phyloP scores from a whole-genome alignment of 441 rosid genomes.

The Adansonia grandidieri region DNA sequence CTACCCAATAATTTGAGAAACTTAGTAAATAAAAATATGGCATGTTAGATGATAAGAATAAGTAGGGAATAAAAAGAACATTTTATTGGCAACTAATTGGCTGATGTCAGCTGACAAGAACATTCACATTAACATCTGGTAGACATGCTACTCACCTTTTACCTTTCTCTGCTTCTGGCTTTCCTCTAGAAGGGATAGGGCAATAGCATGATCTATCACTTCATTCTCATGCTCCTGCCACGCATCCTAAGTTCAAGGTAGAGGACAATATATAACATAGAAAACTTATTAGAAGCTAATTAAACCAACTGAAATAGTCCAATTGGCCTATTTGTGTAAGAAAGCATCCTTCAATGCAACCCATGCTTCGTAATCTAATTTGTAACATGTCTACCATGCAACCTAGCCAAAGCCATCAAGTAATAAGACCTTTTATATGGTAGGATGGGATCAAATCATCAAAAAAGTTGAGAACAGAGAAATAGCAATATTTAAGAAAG shows the following conservation, averaged over 20 bases:
- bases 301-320: background rate
- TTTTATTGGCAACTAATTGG: conserved; percentile 17
- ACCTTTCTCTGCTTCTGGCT: conserved; percentile 46
- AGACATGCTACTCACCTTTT: conserved; percentile 54
- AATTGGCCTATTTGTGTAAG: background rate
- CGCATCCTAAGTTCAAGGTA: conserved; percentile 44
- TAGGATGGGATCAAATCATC: background rate
- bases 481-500: conserved; percentile 4
- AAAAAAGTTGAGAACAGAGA: background rate
- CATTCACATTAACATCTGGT: conserved; percentile 21
- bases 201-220: conserved; percentile 80
- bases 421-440: background rate
- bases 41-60: conserved; percentile 22
- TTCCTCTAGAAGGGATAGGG: conserved; percentile 72
- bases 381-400: background rate
- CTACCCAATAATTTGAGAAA: conserved; percentile 49
- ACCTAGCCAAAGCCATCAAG: background rate
- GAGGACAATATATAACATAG: background rate
- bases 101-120: background rate
- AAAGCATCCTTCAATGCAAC: background rate
- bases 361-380: conserved; percentile 1
- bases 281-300: conserved; percentile 3
- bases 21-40: conserved; percentile 28
- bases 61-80: background rate
- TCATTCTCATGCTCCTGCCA: conserved; percentile 66